These are phyloP conservation scores for Staphylotrichum longicolle DNA, from an alignment of 495 filamentous ascomycete genomes.

Conservation along the genomic window DNA sequence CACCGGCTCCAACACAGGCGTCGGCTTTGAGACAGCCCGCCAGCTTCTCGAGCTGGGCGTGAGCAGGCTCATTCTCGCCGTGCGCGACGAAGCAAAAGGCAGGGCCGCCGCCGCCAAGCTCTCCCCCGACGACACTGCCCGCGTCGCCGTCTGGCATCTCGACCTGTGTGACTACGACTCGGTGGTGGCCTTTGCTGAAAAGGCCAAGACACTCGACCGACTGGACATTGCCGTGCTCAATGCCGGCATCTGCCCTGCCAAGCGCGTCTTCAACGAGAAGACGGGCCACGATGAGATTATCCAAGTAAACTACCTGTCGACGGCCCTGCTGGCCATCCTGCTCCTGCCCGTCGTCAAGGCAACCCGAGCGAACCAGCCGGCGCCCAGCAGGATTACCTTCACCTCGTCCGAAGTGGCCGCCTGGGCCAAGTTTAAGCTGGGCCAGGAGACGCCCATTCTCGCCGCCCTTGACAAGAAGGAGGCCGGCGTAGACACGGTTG, in stretches of 20 bases:
- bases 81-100: constrained; percentile 35
- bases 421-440: constrained; percentile 1
- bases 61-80: constrained; percentile 17
- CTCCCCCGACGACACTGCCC: constrained; percentile 23
- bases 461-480: constrained; percentile 35
- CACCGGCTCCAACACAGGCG: constrained; percentile 52
- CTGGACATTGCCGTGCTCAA: constrained; percentile 56
- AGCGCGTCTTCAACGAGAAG: constrained; percentile 30
- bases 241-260: constrained; percentile 41
- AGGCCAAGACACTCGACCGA: constrained; percentile 35
- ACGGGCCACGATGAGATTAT: constrained; percentile 52
- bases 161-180: constrained; percentile 51
- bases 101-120: constrained; percentile 42
- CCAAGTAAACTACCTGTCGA: constrained; percentile 52
- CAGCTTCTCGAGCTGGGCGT: constrained; percentile 29
- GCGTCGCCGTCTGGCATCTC: constrained; percentile 54
- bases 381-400: background rate
- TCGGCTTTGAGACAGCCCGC: constrained; percentile 48
- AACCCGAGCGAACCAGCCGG: constrained; percentile 13
- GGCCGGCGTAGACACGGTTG: constrained; percentile 23
- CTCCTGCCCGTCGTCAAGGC: constrained; percentile 49
- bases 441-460: constrained; percentile 31
- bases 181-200: constrained; percentile 44
- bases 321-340: constrained; percentile 47
- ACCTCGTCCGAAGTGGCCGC: background rate